These are phyloP conservation scores for Chionographis japonica DNA, from an alignment of 106 monocot species.

Conservation along the genomic window DNA sequence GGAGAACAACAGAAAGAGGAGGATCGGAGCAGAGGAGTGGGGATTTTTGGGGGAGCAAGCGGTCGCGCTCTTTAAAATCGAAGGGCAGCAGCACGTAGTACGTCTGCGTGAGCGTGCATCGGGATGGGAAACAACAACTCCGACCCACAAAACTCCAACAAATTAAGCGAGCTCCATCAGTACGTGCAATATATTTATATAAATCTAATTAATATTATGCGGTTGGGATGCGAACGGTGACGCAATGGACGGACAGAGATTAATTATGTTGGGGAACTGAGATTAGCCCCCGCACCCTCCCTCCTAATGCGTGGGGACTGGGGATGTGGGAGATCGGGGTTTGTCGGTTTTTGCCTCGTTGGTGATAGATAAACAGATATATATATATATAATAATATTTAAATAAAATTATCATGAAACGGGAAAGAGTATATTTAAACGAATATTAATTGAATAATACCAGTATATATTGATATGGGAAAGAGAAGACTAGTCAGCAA, in stretches of 20 bases:
- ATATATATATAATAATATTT: background rate
- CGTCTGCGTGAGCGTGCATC: background rate
- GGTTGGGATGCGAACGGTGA: background rate
- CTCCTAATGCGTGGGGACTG: background rate
- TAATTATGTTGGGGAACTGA: background rate
- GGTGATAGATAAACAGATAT: background rate
- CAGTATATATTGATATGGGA: background rate
- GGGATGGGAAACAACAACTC: constrained; percentile 9
- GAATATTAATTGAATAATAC: constrained; percentile 1
- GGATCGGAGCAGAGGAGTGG: background rate
- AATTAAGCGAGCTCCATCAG: background rate
- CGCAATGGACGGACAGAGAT: background rate
- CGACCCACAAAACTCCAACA: background rate
- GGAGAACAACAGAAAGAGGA: background rate
- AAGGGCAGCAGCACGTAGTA: background rate
- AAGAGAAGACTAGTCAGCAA: constrained; percentile 5
- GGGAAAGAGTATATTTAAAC: background rate
- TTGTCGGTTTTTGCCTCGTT: constrained; percentile 11
- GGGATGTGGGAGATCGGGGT: constrained; percentile 34
- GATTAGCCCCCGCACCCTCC: background rate
- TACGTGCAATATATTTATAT: background rate
- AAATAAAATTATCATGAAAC: background rate
- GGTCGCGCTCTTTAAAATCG: constrained; percentile 1
- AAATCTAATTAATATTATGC: background rate
- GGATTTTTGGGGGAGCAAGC: too few species aligned